A percentile compares a stretch with the other conserved stretches of the same genome.
Conservation (phyloP, 495 filamentous ascomycete genomes). For the Trichocladium antarcticum region DNA sequence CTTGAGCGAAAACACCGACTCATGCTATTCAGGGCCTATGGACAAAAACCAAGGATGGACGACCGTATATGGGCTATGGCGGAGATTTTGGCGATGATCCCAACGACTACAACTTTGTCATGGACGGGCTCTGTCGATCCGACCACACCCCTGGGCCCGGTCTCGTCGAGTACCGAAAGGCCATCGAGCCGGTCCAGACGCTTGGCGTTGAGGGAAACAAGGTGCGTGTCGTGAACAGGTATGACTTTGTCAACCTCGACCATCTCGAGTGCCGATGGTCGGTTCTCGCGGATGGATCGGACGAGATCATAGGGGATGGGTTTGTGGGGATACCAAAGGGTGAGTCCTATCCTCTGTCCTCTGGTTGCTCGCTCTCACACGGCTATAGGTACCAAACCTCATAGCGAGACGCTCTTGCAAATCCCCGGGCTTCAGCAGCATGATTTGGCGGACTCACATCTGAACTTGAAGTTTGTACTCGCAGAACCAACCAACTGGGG, state of each 20-base stretch:
- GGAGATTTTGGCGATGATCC: constrained; percentile 63
- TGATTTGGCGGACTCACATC: constrained; percentile 27
- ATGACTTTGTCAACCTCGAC: constrained; percentile 43
- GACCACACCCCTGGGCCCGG: constrained; percentile 51
- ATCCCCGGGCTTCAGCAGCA: constrained; percentile 17
- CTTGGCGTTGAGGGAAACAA: constrained; percentile 21
- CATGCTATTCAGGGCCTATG: constrained; percentile 36
- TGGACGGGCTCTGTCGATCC: constrained; percentile 54
- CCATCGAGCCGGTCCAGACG: constrained; percentile 49
- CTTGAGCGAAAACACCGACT: not conserved
- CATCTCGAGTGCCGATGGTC: constrained; percentile 39
- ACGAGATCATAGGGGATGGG: constrained; percentile 12
- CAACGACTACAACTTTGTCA: constrained; percentile 57
- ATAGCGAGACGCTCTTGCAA: constrained; percentile 24
- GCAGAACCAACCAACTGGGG: constrained; percentile 35
- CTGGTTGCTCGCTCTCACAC: not conserved
- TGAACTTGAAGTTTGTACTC: constrained; percentile 38
- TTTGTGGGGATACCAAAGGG: constrained; percentile 28
- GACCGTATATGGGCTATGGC: constrained; percentile 55
- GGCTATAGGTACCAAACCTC: constrained; percentile 27
- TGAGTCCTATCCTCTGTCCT: not conserved
- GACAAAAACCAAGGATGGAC: constrained; percentile 43
- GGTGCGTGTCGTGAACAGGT: constrained; percentile 42
- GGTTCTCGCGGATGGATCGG: constrained; percentile 31
- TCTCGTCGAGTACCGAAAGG: constrained; percentile 52